Evolutionary conservation across 2,329 filamentous ascomycete genomes (phyloP).

Genomic region (Fusarium nodosum): DNA sequence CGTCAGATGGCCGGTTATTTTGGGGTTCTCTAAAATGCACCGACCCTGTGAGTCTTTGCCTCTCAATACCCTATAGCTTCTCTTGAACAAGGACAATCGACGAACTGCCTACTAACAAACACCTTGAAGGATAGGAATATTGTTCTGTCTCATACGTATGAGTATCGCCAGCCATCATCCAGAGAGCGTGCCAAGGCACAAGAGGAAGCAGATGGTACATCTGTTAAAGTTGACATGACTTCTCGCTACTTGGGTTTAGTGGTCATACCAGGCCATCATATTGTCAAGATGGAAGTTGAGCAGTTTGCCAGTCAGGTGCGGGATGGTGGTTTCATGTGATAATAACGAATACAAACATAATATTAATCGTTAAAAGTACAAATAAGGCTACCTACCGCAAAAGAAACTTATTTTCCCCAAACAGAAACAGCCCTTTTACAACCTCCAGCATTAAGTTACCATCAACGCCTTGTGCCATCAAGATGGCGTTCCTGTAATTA

Average conservation of each 20-base stretch:
- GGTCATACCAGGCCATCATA: constrained; percentile 87
- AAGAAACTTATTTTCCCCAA: constrained; percentile 43
- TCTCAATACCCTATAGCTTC: constrained; percentile 20
- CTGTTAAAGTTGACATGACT: constrained; percentile 77
- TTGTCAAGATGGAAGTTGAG: constrained; percentile 90
- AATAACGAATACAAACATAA: constrained; percentile 32
- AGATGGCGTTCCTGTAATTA: constrained; percentile 42
- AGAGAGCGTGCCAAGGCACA: constrained; percentile 59
- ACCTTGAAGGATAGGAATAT: constrained; percentile 83
- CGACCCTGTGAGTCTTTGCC: constrained; percentile 76
- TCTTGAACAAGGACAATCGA: not conserved
- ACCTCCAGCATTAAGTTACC: constrained; percentile 40
- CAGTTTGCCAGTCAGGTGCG: constrained; percentile 73
- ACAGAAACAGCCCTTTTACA: constrained; percentile 42
- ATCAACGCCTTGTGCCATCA: constrained; percentile 50
- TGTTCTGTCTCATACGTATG: constrained; percentile 86
- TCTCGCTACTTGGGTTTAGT: constrained; percentile 90
- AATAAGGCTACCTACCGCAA: constrained; percentile 46
- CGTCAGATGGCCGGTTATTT: constrained; percentile 88
- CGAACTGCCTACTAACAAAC: not conserved
- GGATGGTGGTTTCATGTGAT: constrained; percentile 32
- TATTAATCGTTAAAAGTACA: constrained; percentile 51
- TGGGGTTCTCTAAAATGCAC: constrained; percentile 94
- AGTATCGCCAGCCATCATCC: constrained; percentile 83
- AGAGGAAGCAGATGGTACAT: constrained; percentile 54